Evolutionary conservation across 257 asterid species (phyloP).

Genomic region (Voacanga thouarsii): DNA sequence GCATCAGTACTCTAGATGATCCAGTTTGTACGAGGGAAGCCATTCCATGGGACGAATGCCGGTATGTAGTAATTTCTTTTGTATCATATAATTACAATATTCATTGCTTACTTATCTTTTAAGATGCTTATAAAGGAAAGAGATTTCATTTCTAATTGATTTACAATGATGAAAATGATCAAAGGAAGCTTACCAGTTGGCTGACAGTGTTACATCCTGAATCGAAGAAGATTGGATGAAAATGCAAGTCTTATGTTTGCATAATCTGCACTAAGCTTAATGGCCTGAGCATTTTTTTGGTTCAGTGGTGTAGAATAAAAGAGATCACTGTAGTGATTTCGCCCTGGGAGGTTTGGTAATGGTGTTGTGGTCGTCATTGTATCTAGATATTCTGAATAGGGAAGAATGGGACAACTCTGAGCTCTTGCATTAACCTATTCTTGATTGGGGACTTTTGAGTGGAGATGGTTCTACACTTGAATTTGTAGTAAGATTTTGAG

Average conservation of each 20-base stretch:
- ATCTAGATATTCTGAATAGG: neutral
- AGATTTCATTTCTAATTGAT: neutral
- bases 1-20: slow-evolving; percentile 82
- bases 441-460: neutral
- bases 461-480: neutral
- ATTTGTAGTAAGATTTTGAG: neutral
- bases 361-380: neutral
- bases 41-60: slow-evolving; percentile 92
- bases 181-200: neutral
- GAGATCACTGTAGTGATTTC: neutral
- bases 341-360: neutral
- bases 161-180: neutral
- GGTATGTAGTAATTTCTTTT: slow-evolving; percentile 32
- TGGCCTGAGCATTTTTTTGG: neutral
- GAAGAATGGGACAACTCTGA: neutral
- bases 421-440: neutral
- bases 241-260: neutral
- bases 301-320: neutral
- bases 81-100: neutral
- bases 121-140: neutral
- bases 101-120: neutral
- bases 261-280: neutral
- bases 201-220: neutral
- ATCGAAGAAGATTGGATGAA: neutral
- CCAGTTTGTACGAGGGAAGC: slow-evolving; percentile 93